Base-by-base conservation (phyloP, 768 basidiomycete species). In the Chalciporus sphaerocephalus region DNA sequence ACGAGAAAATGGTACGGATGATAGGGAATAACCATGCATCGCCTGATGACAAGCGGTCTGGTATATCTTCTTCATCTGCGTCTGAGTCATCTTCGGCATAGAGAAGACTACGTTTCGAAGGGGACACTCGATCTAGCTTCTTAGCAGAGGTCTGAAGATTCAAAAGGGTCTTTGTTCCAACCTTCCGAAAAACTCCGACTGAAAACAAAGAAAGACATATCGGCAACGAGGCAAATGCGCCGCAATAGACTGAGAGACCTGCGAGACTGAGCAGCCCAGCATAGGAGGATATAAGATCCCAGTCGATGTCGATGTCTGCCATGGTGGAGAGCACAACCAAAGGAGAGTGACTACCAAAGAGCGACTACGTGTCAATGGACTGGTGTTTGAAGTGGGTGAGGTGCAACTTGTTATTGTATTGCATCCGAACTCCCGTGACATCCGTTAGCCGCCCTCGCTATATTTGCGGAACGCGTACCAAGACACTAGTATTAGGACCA, bases 11-110 rank as follows among this genome's bases (percentile, higher is more conserved):
- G 22, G 49, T 15, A 70, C 85, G 59, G 53, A 89, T 85, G 30
- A 90, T 68, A 17, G 87, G 87, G 53, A 90, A 86, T 20, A 86
- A 55, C 78, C 81, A 87, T 17, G 85, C 87, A 46, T 90, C 87
- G 24, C 63, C 67, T 4, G 82, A 73, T 2, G 87, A 80, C 65
- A 90, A 59, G 21, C 78, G 74, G 41, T 82, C 81, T 2, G 70
- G 56, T n/a, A 72, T 52, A 9, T 80, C 78, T 36, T 86, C 86
- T 74, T 83, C 76, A 5, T 82, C 74, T 2, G 9, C 30, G 15
- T 56, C 51, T 1, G 76, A 75, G 0, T 76, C 74, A 1, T 74
- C 80, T 7, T 76, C 76, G 2, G 72, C 71, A 1, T 71, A 66
- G 16, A 60, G 61, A 25, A 66, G 34, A 23, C 24, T 57, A 23